These are phyloP conservation scores for Cutaneotrichosporon arboriforme DNA, from an alignment of 1,284 basidiomycete species.

Conservation along the genomic window DNA sequence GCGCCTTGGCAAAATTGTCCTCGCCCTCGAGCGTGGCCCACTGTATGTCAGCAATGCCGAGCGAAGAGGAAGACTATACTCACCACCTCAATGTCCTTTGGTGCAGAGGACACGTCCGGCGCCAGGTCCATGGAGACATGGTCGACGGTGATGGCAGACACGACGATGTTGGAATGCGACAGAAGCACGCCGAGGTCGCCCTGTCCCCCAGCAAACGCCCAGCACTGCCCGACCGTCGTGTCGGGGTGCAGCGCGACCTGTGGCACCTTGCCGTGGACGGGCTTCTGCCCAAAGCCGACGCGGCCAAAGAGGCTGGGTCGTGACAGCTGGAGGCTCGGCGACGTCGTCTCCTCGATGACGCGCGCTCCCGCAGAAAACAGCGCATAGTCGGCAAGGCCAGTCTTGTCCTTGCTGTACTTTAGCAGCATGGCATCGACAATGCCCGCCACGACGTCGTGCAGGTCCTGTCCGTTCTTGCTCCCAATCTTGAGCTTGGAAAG, in stretches of 20 bases:
- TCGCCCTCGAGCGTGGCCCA: constrained; percentile 78
- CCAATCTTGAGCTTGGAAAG: constrained; percentile 57
- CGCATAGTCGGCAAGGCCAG: constrained; percentile 78
- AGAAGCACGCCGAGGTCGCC: constrained; percentile 80
- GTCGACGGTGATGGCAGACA: constrained; percentile 78
- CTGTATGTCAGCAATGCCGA: constrained; percentile 26
- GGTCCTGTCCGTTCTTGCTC: constrained; percentile 66
- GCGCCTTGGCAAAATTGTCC: constrained; percentile 62
- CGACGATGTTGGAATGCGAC: constrained; percentile 58
- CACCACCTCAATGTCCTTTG: constrained; percentile 66
- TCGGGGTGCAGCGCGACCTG: constrained; percentile 73
- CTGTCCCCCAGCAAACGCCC: constrained; percentile 74
- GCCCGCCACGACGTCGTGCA: constrained; percentile 62
- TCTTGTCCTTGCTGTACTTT: constrained; percentile 65
- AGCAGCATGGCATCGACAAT: constrained; percentile 66
- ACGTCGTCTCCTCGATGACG: constrained; percentile 75
- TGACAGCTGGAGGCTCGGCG: constrained; percentile 57
- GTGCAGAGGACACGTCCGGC: constrained; percentile 71
- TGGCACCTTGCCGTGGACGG: constrained; percentile 68
- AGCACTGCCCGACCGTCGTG: constrained; percentile 64
- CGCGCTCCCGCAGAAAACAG: constrained; percentile 73
- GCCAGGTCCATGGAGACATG: constrained; percentile 75
- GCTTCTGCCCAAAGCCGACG: constrained; percentile 30
- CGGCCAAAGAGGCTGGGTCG: constrained; percentile 32
- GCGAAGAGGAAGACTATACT: constrained; percentile 16